Base-by-base conservation (phyloP, 306 rosid genomes). In the Ziziphus jujuba region DNA sequence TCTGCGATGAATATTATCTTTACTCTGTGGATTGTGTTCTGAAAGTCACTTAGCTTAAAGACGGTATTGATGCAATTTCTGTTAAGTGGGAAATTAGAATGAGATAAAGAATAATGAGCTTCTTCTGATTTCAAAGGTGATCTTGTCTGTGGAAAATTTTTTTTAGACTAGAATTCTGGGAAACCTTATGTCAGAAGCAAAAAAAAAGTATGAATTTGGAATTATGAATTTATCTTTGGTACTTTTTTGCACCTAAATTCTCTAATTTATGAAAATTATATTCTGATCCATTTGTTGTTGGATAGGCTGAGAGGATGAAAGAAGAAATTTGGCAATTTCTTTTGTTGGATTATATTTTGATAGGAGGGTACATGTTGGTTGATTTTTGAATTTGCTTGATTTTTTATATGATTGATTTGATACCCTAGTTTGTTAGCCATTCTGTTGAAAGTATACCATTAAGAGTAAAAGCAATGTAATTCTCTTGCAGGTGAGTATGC, bases 401-500 rank as follows among this genome's bases (percentile, higher is more conserved):
- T 16, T 14, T 50, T 50, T 9, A 9, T 50, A 22, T 16, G 5
- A 10, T 50, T 50, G 22, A 16, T 15, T 50, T 19, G 17, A 5
- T 9, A 16, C 9, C 9, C 4, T 50, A 3, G 7, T 20, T 50
- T 6, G 8, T 9, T 50, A 50, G 20, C 17, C 16, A 14, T 50
- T 16, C 20, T 0, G 10, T 8, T 7, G 5, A 20, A 16, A 61
- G 57, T 67, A 57, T 54, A n/a, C 68, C 20, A n/a, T n/a, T n/a
- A n/a, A n/a, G n/a, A n/a, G n/a, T n/a, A n/a, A n/a, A n/a, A n/a
- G n/a, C n/a, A n/a, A 80, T 28, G 17, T 40, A 17, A 33, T 52
- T 21, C 33, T 67, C 35, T 59, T 73, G 79, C 84, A 87, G 96
- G 96, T 57, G 96, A 89, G 74, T 84, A 87, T 82, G 96, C 96